Base-by-base conservation (phyloP, 805 yeast species). In the Lipomyces mesembrius region DNA sequence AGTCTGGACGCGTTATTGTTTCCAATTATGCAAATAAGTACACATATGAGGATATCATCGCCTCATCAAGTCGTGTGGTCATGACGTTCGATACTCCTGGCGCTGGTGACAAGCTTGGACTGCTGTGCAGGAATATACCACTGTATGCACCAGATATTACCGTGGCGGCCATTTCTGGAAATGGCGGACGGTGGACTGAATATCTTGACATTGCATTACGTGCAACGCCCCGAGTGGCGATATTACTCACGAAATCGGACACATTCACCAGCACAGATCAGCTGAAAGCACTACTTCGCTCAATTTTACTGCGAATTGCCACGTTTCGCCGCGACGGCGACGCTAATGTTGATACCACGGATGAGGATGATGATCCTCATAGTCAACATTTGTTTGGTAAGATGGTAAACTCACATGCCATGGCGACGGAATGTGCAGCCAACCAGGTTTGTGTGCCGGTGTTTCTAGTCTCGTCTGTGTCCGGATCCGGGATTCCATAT, bases 61-160 rank as follows among this genome's bases (percentile, higher is more conserved):
- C 66, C 32, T 55, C 69, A 8, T 64, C 71, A 14, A 58, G 53
- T 32, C 55, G 70, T 17, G 61, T 68, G n/a, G 62, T 68, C 29
- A 61, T 65, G 67, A 32, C 70, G 52, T 68, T 68, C 49, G 71
- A 68, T 34, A 68, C 71, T 9, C 71, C 71, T 12, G 71, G 71
- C 7, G 32, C 71, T 2, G 17, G 49, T 22, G 35, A 39, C 20
- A 65, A 67, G 35, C 12, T 62, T 4, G 71, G 71, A 6, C 57
- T 60, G 20, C 27, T 67, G 12, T 65, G 66, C 60, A 61, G 70
- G 12, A 61, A 63, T 35, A 5, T 67, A 54, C 58, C 70, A 3
- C 54, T 68, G 25, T 65, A 68, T 27, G 11, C 37, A 2, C 71
- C 71, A 20, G 70, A 68, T 25, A 65, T 67, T 22, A 59, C 70